Conservation (phyloP, 345 rosid species). For the Reutealis trisperma region DNA sequence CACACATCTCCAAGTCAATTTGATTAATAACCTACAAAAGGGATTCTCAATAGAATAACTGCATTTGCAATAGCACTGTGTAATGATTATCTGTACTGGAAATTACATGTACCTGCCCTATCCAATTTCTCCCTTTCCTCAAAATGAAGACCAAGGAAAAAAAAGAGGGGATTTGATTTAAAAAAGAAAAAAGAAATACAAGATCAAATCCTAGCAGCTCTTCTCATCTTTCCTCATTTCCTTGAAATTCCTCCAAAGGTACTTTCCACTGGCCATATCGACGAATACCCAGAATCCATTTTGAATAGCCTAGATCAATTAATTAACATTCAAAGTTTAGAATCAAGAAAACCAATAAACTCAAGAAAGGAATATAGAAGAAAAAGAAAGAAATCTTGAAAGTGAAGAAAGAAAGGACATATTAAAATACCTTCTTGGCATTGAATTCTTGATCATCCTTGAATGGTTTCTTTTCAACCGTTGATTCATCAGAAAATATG, state of each 20-base stretch:
- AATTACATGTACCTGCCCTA: no score
- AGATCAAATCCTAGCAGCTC: slow-evolving; percentile 5
- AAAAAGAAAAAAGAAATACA: background rate
- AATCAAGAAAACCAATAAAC: background rate
- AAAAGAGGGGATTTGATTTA: background rate
- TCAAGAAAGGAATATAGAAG: background rate
- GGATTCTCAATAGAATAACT: no score
- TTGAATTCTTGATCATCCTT: slow-evolving; percentile 46
- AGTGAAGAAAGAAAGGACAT: background rate
- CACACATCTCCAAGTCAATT: no score
- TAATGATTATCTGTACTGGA: no score
- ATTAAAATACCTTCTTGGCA: slow-evolving; percentile 49
- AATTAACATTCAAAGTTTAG: slow-evolving; percentile 11
- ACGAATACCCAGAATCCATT: slow-evolving; percentile 39
- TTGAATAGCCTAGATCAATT: slow-evolving; percentile 34
- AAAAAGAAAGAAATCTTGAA: background rate
- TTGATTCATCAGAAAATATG: slow-evolving; percentile 37
- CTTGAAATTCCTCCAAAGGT: slow-evolving; percentile 37
- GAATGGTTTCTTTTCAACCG: slow-evolving; percentile 24
- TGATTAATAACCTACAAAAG: no score
- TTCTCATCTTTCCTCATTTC: slow-evolving; percentile 43
- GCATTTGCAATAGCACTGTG: no score
- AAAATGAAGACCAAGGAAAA: background rate
- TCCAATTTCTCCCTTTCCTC: background rate
- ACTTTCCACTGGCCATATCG: slow-evolving; percentile 38